Percentiles rank a stretch among this genome's conserved stretches.
Evolutionary conservation across 306 rosid genomes (phyloP).

Genomic region (Sesbania bispinosa): DNA sequence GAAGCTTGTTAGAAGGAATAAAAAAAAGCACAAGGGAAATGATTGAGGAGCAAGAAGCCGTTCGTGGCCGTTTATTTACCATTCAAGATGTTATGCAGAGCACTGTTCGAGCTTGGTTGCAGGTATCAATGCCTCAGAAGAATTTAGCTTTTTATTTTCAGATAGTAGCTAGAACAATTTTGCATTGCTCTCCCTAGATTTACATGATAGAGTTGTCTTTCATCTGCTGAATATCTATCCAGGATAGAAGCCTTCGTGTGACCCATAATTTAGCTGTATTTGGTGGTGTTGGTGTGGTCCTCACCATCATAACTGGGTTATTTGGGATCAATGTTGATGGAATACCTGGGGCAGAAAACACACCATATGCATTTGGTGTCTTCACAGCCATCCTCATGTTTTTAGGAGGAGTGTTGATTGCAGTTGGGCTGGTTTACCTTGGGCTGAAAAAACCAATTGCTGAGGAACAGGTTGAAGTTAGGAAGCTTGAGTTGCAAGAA

Average conservation of each 20-base stretch:
- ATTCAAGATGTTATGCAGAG: conserved; percentile 98
- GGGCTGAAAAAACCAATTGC: conserved; percentile 64
- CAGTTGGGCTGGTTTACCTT: conserved; percentile 62
- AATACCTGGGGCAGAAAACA: conserved; percentile 59
- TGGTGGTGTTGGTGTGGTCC: conserved; percentile 83
- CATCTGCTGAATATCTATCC: conserved; percentile 24
- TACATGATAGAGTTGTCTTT: conserved; percentile 15
- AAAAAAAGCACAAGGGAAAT: conserved; percentile 73
- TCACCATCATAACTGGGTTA: conserved; percentile 77
- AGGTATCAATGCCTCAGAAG: conserved; percentile 41
- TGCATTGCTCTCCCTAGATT: not conserved
- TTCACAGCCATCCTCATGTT: conserved; percentile 58
- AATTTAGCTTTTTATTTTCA: not conserved
- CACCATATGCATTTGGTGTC: conserved; percentile 86
- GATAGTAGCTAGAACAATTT: not conserved
- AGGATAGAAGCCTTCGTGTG: conserved; percentile 90
- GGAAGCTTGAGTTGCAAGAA: conserved; percentile 78
- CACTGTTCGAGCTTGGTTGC: conserved; percentile 94
- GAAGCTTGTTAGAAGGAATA: conserved; percentile 54
- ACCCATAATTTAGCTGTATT: conserved; percentile 83
- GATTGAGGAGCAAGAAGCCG: conserved; percentile 99
- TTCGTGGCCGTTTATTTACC: conserved; percentile 86
- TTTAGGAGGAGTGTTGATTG: conserved; percentile 53
- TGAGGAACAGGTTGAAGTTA: conserved; percentile 61
- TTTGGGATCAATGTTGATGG: conserved; percentile 96